Base-by-base conservation (phyloP, 2,329 filamentous ascomycete genomes). In the Cryphonectria naterciae region DNA sequence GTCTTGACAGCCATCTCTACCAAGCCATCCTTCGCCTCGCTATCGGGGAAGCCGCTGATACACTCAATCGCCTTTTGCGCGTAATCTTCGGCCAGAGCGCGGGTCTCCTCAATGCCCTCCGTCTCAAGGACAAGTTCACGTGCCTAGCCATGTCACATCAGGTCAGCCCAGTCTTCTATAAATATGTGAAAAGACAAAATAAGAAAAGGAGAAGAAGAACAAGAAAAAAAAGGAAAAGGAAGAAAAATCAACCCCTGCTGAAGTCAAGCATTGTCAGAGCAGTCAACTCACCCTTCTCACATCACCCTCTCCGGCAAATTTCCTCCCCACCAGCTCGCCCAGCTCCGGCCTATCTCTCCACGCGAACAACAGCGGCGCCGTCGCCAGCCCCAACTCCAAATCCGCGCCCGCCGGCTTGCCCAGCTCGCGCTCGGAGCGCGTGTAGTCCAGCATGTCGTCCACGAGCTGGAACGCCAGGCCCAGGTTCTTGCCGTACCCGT, bases 401-500 rank as follows among this genome's bases (percentile, higher is more conserved):
- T 99, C 96, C 41, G 96, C 96, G 56, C 95, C 96, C 6, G 95
- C 93, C 2, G 96, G 96, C 83, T 99, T 99, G 35, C 96, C 96
- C 58, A 99, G 84, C 79, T 98, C 94, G 71, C 89, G 87, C 58
- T 91, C 94, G 68, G 88, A 94, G 73, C 94, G 89, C 0, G 96
- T 98, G 80, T 98, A 99, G 81, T 99, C 96, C 76, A 99, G 86
- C 92, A 99, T 93, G 79, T 99, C 96, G 79, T 99, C 96, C 22
- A 99, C 95, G 13, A 99, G 87, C 85, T 99, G 96, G 83, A 99
- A 99, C 1, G 96, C 96, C 68, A 99, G 83, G 1, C 96, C 96
- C 63, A 99, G 81, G 77, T 99, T 98, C 82, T 94, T 94, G 67
- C 96, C 96, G 78, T 98, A 99, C 22, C 88, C 82, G 79, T 99